Evolutionary conservation across 2,329 filamentous ascomycete species (phyloP), one percentile per base, ranked within the genome.

Genomic region (Hypomyces perniciosus): DNA sequence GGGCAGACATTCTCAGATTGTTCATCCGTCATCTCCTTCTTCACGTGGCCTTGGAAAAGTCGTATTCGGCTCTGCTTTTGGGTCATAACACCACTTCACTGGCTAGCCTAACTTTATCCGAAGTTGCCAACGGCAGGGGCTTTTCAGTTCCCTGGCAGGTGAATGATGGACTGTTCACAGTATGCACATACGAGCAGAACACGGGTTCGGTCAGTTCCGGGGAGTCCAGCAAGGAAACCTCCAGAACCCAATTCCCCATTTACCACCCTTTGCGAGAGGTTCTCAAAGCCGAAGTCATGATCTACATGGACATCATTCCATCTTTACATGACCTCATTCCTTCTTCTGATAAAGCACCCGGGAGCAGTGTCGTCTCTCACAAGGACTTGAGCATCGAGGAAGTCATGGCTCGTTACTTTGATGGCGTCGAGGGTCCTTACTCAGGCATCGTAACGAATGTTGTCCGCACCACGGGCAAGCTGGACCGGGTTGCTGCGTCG

Each of bases 361-460:
- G 51, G 20, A 20, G 20, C 13, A 65, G 67, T 46, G 68, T 86
- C 63, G 68, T 83, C 3, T 86, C 80, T 31, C 83, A 86, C 58
- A 88, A 85, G 63, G 85, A 90, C 57, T 79, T 89, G 42, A 95
- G 90, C 42, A 96, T 99, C 61, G 90, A 96, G 63, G 86, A 91
- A 59, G 79, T 99, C 48, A 91, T 97, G 85, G 73, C 78, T 52
- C 84, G 90, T 51, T 99, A 96, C 67, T 96, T 99, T 62, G 81
- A 83, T 57, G 38, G 89, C 37, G 67, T 96, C 12, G 91, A 96
- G 65, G 81, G 83, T 57, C 86, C 86, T 53, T 96, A 95, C 62
- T 88, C 91, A 3, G 89, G 88, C 50, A 90, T 97, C 50, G 91
- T 99, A 58, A 86, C 91, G 31, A 99, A 99, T 65, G 93, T 99